These are phyloP conservation scores for Flaveria bidentis DNA, from an alignment of 129 eudicot genomes.

Conservation along the genomic window DNA sequence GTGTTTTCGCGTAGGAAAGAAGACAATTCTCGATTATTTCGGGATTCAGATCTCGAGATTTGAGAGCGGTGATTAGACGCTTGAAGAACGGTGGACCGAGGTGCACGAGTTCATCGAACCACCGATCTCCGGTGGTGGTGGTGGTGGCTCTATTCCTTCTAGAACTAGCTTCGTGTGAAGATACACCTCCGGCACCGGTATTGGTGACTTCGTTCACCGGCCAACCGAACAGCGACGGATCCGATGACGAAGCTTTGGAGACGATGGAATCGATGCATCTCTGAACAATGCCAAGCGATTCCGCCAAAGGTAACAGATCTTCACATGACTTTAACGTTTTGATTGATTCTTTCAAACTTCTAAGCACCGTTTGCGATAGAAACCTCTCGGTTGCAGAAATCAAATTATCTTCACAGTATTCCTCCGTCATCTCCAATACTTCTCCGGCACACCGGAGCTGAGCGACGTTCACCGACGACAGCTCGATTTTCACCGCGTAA, in stretches of 20 bases:
- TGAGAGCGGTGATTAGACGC: slow-evolving; percentile 55
- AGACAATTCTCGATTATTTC: slow-evolving; percentile 75
- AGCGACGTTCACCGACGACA: slow-evolving; percentile 66
- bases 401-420: slow-evolving; percentile 69
- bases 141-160: slow-evolving; percentile 18
- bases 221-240: slow-evolving; percentile 93
- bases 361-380: slow-evolving; percentile 56
- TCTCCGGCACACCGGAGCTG: slow-evolving; percentile 88
- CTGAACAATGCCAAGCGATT: slow-evolving; percentile 74
- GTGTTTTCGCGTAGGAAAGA: slow-evolving; percentile 58
- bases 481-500: slow-evolving; percentile 85
- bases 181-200: slow-evolving; percentile 1
- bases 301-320: slow-evolving; percentile 61
- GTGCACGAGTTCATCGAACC: slow-evolving; percentile 70
- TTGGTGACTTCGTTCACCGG: slow-evolving; percentile 55
- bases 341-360: slow-evolving; percentile 57
- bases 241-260: slow-evolving; percentile 57
- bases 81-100: slow-evolving; percentile 54
- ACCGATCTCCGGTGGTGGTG: slow-evolving; percentile 30
- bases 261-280: slow-evolving; percentile 73
- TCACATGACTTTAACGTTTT: slow-evolving; percentile 66
- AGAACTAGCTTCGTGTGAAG: slow-evolving; percentile 27
- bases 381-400: slow-evolving; percentile 68
- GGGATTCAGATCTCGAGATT: slow-evolving; percentile 46
- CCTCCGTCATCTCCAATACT: slow-evolving; percentile 78